These are phyloP conservation scores for Colletotrichum incanum DNA, from an alignment of 2,329 filamentous ascomycete species.

Conservation along the genomic window DNA sequence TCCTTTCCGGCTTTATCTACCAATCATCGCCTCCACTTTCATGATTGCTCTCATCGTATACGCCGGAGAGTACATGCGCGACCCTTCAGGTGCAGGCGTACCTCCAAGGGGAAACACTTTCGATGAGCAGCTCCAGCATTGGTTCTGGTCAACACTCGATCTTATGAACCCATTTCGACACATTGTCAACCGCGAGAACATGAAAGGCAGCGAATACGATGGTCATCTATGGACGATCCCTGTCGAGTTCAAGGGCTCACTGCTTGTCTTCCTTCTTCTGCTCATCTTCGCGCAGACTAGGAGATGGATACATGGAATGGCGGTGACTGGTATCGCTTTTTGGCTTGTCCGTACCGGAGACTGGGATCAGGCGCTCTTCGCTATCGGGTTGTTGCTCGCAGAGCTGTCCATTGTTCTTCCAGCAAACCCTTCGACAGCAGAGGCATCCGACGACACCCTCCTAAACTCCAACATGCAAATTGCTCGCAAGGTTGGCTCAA, in stretches of 20 bases:
- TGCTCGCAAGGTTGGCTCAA: not conserved
- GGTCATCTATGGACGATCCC: slow-evolving; percentile 76
- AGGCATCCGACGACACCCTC: slow-evolving; percentile 44
- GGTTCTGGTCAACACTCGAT: slow-evolving; percentile 53
- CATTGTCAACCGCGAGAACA: slow-evolving; percentile 34
- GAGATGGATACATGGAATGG: slow-evolving; percentile 57
- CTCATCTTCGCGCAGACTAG: slow-evolving; percentile 63
- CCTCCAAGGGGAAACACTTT: slow-evolving; percentile 40
- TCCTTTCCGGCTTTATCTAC: slow-evolving; percentile 66
- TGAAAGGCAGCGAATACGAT: slow-evolving; percentile 60
- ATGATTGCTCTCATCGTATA: slow-evolving; percentile 54
- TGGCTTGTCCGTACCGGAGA: slow-evolving; percentile 52
- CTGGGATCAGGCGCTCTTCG: slow-evolving; percentile 28
- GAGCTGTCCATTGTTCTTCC: slow-evolving; percentile 67
- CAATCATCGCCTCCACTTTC: slow-evolving; percentile 65
- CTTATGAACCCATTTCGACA: slow-evolving; percentile 43
- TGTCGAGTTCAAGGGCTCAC: slow-evolving; percentile 71
- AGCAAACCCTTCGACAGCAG: slow-evolving; percentile 55
- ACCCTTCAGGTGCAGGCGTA: not conserved
- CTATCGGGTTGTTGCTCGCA: slow-evolving; percentile 66
- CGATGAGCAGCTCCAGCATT: slow-evolving; percentile 61
- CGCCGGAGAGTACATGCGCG: slow-evolving; percentile 10
- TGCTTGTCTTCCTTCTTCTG: slow-evolving; percentile 70
- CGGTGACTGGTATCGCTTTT: slow-evolving; percentile 56
- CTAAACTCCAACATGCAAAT: not conserved